Percentiles rank a stretch among this genome's conserved stretches.
phyloP scores from a whole-genome alignment of 192 early-diverging fungal genomes.

The Mortierella hygrophila region DNA sequence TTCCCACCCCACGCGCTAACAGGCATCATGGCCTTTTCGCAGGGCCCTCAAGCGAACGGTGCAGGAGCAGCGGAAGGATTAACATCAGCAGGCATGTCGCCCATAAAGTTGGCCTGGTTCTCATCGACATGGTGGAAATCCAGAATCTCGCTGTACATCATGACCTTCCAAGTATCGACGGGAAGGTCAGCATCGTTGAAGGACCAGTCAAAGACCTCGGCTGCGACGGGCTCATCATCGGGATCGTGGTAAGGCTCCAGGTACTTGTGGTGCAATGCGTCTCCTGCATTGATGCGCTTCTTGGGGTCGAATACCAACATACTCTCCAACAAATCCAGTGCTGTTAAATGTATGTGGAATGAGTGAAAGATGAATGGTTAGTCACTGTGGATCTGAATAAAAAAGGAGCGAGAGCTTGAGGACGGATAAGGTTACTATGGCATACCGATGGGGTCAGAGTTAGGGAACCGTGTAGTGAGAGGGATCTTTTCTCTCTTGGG shows the following conservation, averaged over 20 bases:
- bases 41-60: no score
- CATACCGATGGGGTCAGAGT: constrained; percentile 77
- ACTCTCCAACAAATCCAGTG: constrained; percentile 88
- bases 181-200: constrained; percentile 93
- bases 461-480: constrained; percentile 83
- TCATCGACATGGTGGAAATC: constrained; percentile 58
- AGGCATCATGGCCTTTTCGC: no score
- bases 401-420: not conserved
- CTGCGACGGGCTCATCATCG: constrained; percentile 87
- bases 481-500: constrained; percentile 84
- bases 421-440: not conserved
- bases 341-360: constrained; percentile 48
- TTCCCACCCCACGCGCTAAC: no score
- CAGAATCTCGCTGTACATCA: constrained; percentile 90
- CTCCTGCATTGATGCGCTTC: constrained; percentile 88
- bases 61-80: no score
- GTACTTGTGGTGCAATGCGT: constrained; percentile 93
- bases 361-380: not conserved
- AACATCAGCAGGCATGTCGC: constrained; percentile 9
- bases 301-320: constrained; percentile 95
- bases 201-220: constrained; percentile 92
- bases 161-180: constrained; percentile 89
- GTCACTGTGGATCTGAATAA: not conserved
- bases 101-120: constrained; percentile 20
- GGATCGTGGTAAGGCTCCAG: constrained; percentile 93